Evolutionary conservation across 2,329 filamentous ascomycete species (phyloP).

Genomic region (Thermoascus crustaceus): DNA sequence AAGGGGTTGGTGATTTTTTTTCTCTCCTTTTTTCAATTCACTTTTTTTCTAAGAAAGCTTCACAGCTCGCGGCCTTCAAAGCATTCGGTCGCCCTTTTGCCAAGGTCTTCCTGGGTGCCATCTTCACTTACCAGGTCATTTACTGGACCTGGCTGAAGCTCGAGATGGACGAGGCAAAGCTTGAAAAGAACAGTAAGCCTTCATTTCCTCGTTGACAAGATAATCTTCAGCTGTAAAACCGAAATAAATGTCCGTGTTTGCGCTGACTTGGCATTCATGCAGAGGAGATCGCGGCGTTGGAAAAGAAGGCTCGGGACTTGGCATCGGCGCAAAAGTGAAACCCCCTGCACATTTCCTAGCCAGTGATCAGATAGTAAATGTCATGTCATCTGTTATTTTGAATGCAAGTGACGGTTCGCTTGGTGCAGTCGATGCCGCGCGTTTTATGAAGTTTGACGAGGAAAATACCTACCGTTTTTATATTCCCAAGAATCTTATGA

Average conservation of each 20-base stretch:
- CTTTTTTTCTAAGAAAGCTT: conserved; percentile 3
- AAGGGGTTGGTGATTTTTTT: conserved; percentile 19
- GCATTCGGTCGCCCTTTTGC: conserved; percentile 36
- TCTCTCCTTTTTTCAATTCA: background rate
- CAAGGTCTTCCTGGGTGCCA: conserved; percentile 41
- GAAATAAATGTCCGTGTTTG: too few relatives aligned
- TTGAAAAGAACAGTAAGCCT: conserved; percentile 33
- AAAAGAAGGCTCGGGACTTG: conserved; percentile 28
- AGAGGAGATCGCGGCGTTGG: conserved; percentile 28
- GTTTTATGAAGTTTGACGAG: too few relatives aligned
- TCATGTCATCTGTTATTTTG: too few relatives aligned
- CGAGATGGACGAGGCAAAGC: conserved; percentile 38
- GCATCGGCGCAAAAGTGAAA: conserved; percentile 21
- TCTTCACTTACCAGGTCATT: conserved; percentile 42
- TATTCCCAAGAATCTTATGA: too few relatives aligned
- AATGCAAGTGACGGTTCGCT: too few relatives aligned
- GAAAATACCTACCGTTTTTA: too few relatives aligned
- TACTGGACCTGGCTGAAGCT: conserved; percentile 42
- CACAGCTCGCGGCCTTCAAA: conserved; percentile 33
- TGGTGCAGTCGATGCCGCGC: too few relatives aligned
- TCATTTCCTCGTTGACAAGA: background rate
- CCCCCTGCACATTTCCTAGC: too few relatives aligned
- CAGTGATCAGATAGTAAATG: too few relatives aligned
- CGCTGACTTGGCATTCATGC: conserved; percentile 5
- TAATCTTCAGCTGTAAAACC: background rate